Conservation (phyloP, 2,329 filamentous ascomycete species). For the Rhinocladiella mackenziei region DNA sequence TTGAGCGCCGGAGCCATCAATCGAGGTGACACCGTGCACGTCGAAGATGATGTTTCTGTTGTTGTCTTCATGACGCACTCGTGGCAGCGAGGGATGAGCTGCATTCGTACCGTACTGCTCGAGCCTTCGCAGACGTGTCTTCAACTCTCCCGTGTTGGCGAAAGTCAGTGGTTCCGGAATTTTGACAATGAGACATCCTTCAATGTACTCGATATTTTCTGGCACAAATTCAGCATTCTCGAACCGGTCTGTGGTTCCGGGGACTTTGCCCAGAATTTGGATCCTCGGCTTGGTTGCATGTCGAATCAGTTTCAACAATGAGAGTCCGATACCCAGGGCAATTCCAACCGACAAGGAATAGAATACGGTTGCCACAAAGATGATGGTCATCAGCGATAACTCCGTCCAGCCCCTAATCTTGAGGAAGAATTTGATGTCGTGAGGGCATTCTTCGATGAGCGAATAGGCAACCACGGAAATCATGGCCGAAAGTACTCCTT, state of each 20-base stretch:
- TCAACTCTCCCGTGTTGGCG: slow-evolving; percentile 90
- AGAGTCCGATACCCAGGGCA: slow-evolving; percentile 87
- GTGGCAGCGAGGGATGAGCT: slow-evolving; percentile 82
- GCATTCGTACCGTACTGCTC: slow-evolving; percentile 84
- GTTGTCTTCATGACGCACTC: slow-evolving; percentile 69
- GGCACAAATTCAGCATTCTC: slow-evolving; percentile 76
- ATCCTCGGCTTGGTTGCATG: slow-evolving; percentile 91
- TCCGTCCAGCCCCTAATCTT: slow-evolving; percentile 82
- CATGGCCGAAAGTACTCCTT: slow-evolving; percentile 89
- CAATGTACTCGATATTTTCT: slow-evolving; percentile 76
- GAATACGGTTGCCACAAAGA: slow-evolving; percentile 88
- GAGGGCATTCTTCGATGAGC: slow-evolving; percentile 89
- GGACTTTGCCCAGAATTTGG: slow-evolving; percentile 87
- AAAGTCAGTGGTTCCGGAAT: slow-evolving; percentile 96
- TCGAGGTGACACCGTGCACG: slow-evolving; percentile 90
- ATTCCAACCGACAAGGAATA: slow-evolving; percentile 93
- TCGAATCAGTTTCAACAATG: slow-evolving; percentile 80
- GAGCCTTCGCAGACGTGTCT: slow-evolving; percentile 73
- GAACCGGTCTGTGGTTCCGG: slow-evolving; percentile 70
- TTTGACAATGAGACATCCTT: slow-evolving; percentile 92
- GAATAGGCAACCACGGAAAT: slow-evolving; percentile 94
- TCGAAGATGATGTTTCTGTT: slow-evolving; percentile 95
- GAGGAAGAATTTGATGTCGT: slow-evolving; percentile 86
- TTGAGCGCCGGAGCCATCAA: slow-evolving; percentile 90
- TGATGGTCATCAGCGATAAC: slow-evolving; percentile 79